Percentiles rank a stretch among this genome's conserved stretches.
Conservation (phyloP, 306 rosid species). For the Prunus kanzakura region DNA sequence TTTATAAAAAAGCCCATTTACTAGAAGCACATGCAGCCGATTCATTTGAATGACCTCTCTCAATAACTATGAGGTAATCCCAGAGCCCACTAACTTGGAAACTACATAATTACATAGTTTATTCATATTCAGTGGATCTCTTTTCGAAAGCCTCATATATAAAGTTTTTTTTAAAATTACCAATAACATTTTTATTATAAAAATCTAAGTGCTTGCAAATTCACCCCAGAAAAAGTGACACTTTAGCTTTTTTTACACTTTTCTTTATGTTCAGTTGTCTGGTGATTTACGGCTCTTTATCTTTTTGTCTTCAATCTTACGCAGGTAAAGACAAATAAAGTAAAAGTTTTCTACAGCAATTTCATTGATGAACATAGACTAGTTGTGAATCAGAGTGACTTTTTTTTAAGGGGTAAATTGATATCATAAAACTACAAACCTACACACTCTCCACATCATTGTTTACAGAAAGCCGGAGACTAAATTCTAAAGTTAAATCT, state of each 20-base stretch:
- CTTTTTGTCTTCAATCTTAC: no score
- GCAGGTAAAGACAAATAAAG: no score
- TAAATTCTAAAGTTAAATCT: slow-evolving; percentile 4
- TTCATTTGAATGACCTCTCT: neutral
- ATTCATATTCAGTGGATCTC: no score
- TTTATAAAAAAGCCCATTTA: neutral
- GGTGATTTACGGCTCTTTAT: no score
- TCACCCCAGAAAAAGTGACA: no score
- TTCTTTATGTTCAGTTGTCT: no score
- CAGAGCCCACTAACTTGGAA: neutral
- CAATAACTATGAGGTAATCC: neutral
- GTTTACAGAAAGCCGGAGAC: slow-evolving; percentile 13
- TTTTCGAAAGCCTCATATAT: no score
- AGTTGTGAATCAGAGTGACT: neutral
- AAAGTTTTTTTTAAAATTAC: no score
- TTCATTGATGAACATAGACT: neutral
- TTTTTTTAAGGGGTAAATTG: neutral
- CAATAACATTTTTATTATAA: no score
- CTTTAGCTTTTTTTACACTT: no score
- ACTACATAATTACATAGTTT: neutral
- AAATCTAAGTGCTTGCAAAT: no score
- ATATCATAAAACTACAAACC: neutral
- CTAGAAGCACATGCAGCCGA: neutral
- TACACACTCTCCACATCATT: slow-evolving; percentile 9
- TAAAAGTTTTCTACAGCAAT: neutral